Percentiles rank a stretch among this genome's conserved stretches.
Evolutionary conservation across 2,329 filamentous ascomycete genomes (phyloP).

Genomic region (Harringtonia aguacate): DNA sequence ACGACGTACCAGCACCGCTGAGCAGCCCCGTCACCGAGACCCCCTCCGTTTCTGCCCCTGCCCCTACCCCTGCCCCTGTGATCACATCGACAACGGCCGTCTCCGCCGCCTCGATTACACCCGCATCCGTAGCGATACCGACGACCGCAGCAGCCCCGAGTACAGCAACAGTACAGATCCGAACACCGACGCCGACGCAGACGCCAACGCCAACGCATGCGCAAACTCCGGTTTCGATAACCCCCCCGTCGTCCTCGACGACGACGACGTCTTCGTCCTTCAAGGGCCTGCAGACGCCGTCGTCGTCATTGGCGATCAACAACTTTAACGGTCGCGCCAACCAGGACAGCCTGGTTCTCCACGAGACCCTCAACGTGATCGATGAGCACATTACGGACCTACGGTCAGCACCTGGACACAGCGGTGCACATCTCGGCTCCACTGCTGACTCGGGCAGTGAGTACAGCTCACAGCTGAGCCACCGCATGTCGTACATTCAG

Average conservation of each 20-base stretch:
- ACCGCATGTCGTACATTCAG: slow-evolving; percentile 80
- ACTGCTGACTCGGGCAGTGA: slow-evolving; percentile 77
- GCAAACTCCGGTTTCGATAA: too few relatives aligned
- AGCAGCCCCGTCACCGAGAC: too few relatives aligned
- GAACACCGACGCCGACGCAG: too few relatives aligned
- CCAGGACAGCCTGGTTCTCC: slow-evolving; percentile 69
- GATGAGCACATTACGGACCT: slow-evolving; percentile 94
- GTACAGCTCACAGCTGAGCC: slow-evolving; percentile 70
- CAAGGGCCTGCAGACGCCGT: slow-evolving; percentile 14
- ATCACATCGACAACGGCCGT: too few relatives aligned
- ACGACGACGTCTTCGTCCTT: slow-evolving; percentile 3
- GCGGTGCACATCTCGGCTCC: slow-evolving; percentile 38
- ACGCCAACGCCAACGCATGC: too few relatives aligned
- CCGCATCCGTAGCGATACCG: too few relatives aligned
- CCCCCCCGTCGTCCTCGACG: slow-evolving; percentile 11
- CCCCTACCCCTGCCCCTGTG: too few relatives aligned
- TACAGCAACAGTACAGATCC: too few relatives aligned
- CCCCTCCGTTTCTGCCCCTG: too few relatives aligned
- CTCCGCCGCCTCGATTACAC: too few relatives aligned
- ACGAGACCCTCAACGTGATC: slow-evolving; percentile 91
- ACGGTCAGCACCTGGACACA: slow-evolving; percentile 37
- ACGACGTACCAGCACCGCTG: too few relatives aligned
- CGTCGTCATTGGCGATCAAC: slow-evolving; percentile 14
- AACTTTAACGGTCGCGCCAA: slow-evolving; percentile 23
- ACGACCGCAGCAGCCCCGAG: too few relatives aligned